phyloP scores from a whole-genome alignment of 2,329 filamentous ascomycete species.

The Zalaria obscura region DNA sequence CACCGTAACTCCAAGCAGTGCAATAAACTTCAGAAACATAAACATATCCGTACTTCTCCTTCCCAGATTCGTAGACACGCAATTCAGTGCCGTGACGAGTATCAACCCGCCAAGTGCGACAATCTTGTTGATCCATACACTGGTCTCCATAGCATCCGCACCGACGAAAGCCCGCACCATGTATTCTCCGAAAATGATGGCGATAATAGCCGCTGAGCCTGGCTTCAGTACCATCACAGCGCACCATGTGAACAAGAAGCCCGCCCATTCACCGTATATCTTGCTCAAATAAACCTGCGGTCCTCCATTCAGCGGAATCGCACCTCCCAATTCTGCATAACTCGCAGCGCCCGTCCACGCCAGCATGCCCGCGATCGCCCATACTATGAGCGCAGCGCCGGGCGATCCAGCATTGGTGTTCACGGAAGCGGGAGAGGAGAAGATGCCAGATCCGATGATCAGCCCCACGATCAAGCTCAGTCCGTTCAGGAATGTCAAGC shows the following conservation, averaged over 20 bases:
- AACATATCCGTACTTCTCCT: slow-evolving; percentile 81
- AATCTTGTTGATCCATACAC: slow-evolving; percentile 77
- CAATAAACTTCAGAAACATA: slow-evolving; percentile 95
- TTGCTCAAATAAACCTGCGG: slow-evolving; percentile 89
- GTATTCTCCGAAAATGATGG: slow-evolving; percentile 97
- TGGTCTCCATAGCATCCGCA: slow-evolving; percentile 68
- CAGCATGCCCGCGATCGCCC: slow-evolving; percentile 78
- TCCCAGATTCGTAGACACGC: slow-evolving; percentile 76
- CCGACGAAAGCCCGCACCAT: slow-evolving; percentile 78
- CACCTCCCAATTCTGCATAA: slow-evolving; percentile 89
- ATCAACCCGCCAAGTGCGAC: slow-evolving; percentile 68
- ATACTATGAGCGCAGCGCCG: slow-evolving; percentile 79
- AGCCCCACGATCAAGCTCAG: slow-evolving; percentile 80
- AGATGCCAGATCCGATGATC: slow-evolving; percentile 94
- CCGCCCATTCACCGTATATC: slow-evolving; percentile 85
- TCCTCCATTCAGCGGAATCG: slow-evolving; percentile 89
- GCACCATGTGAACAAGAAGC: slow-evolving; percentile 94
- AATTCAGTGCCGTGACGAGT: slow-evolving; percentile 72
- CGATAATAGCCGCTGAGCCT: slow-evolving; percentile 81
- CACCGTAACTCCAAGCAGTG: slow-evolving; percentile 71
- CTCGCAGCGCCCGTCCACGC: slow-evolving; percentile 94
- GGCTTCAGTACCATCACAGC: slow-evolving; percentile 90
- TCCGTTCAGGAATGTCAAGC: slow-evolving; percentile 85
- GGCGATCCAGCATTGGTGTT: slow-evolving; percentile 84
- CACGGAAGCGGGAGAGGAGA: slow-evolving; percentile 86